Evolutionary conservation across 345 rosid species (phyloP), one percentile per base, ranked within the genome.

Genomic region (Streptanthus diversifolius): DNA sequence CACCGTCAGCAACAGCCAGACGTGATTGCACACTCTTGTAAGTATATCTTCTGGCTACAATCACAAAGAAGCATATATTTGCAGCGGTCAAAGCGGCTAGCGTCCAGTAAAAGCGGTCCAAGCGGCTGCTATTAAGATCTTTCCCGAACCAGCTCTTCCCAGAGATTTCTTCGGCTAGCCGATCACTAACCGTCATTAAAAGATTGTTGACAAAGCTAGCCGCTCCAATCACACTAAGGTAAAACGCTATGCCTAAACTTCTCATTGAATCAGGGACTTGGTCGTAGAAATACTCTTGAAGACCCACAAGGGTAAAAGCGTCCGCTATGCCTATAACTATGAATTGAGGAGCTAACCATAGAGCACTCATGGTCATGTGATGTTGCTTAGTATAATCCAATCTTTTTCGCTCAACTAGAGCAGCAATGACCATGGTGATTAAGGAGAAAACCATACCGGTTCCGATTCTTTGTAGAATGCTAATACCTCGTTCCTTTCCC

Each of bases 51-150:
- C 55, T 74, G 3, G 98, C 97, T 72, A 90, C 51, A 14, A 65
- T 21, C 52, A 85, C 82, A 75, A 80, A 93, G 37, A 85, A 24
- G n/a, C 80, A 64, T 72, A 87, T 52, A 74, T 93, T 90, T 1
- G 54, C 81, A 3, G 81, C 60, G 1, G 82, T 72, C 36, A 87
- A 77, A 30, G 68, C 81, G 5, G 96, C 92, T 68, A 91, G 48
- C n/a, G 77, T 82, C 95, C 88, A 86, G 69, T 89, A 93, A 72
- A 89, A 93, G 0, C 87, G 76, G 79, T 91, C 98, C 40, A 93
- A 71, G 9, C 84, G 86, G 70, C 98, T 93, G 45, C 81, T 82
- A 62, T 89, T 89, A 53, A 89, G 82, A 72, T 91, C 95, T 70
- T 91, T 86, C 0, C 98, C 96, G 11, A 93, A 82, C 98, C 88